Evolutionary conservation across 768 basidiomycete genomes (phyloP), one percentile per base, ranked within the genome.

Genomic region (Russula abietina): DNA sequence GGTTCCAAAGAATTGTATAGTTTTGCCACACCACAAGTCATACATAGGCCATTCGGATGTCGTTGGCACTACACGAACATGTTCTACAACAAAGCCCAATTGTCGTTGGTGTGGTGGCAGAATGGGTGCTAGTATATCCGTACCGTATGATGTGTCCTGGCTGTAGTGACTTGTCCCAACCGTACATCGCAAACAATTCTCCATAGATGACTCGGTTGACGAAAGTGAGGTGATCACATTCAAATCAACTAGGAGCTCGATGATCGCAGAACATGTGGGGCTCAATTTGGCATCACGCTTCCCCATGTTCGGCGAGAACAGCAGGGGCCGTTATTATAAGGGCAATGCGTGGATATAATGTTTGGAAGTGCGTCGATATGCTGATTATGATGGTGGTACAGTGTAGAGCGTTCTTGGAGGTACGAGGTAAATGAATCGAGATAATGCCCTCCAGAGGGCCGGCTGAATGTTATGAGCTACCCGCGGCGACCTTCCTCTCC

Each of bases 401-500:
- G 24, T 10, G 36, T 11, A 24, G 28, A 38, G 28, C 0, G 26
- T 32, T 24, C 48, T 55, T 46, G 19, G 39, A 6, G 8, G 33
- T 53, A 32, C 24, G 19, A 30, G 19, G 32, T n/a, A 17, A 30
- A n/a, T 2, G 51, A 26, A 22, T 10, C 48, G 14, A 22, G n/a
- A 30, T n/a, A 16, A 38, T 39, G 54, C n/a, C 10, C 38, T 12
- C 30, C 38, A 38, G 4, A n/a, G 22, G 24, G 33, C 39, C 12
- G 26, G 10, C 41, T 28, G 41, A 38, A 68, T 55, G 39, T 58
- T 53, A 67, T 33, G 62, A 45, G 28, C 49, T 52, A 55, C 43
- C 53, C 32, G 55, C 51, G 8, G 73, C 75, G n/a, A 81, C 71
- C 57, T 80, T 83, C 59, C 83, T 73, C 69, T 83, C 83, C 3